Conservation (phyloP, 2,329 filamentous ascomycete species). For the Neurospora sp. region DNA sequence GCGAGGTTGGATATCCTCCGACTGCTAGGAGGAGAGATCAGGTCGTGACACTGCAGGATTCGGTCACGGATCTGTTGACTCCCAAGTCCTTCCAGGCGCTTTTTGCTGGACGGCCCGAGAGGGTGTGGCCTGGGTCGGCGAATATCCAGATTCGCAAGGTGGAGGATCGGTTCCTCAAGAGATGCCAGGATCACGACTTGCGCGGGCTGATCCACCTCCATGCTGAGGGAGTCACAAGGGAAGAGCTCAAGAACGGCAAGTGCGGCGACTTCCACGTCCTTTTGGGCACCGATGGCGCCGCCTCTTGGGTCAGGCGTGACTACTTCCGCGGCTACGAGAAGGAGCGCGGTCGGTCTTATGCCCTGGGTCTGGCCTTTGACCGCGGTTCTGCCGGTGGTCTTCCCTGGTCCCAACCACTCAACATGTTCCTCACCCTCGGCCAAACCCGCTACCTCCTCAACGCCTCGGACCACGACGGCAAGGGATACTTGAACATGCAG, state of each 20-base stretch:
- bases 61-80: constrained; percentile 23
- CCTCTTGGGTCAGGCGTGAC: constrained; percentile 26
- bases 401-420: constrained; percentile 26
- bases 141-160: constrained; percentile 30
- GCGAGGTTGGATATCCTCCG: constrained; percentile 22
- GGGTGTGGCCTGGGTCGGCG: constrained; percentile 26
- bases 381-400: constrained; percentile 20
- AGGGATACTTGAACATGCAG: constrained; percentile 28
- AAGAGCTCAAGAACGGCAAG: constrained; percentile 19
- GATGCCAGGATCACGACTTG: constrained; percentile 24
- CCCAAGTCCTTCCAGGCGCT: constrained; percentile 20
- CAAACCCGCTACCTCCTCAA: constrained; percentile 28
- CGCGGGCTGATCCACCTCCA: constrained; percentile 23
- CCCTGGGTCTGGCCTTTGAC: constrained; percentile 25
- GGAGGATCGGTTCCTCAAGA: constrained; percentile 26
- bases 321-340: constrained; percentile 27
- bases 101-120: constrained; percentile 23
- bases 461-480: constrained; percentile 24
- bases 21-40: constrained; percentile 24
- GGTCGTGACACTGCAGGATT: constrained; percentile 27
- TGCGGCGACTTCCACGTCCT: constrained; percentile 27
- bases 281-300: constrained; percentile 26
- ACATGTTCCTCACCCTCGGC: constrained; percentile 27
- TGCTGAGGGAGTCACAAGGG: constrained; percentile 21
- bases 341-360: constrained; percentile 24